Evolutionary conservation across 257 asterid species (phyloP), one percentile per base, ranked within the genome.

Genomic region (Rehmannia glutinosa): DNA sequence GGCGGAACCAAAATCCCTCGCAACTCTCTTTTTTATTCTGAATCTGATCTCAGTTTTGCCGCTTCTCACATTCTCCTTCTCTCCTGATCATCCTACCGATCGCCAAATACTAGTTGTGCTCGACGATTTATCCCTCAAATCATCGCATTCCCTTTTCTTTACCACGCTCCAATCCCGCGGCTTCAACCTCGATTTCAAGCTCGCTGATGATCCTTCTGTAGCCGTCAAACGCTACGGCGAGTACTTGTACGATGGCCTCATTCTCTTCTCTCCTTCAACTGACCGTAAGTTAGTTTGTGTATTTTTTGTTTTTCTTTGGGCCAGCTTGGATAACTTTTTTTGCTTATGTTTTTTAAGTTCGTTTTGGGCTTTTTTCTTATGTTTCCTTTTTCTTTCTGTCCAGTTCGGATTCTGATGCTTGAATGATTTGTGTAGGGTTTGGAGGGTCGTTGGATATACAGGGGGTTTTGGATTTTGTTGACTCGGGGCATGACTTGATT

Each of bases 401-500:
- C 58, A n/a, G n/a, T n/a, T n/a, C 5, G 42, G 11, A 41, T 13
- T 63, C 52, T 78, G 75, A 70, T 27, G 13, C 36, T n/a, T 45
- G 73, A 36, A 25, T 30, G 46, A 45, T 68, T 21, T 62, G 49
- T 69, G 20, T 49, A 87, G 97, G 87, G 71, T 78, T 87, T 68
- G 95, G 97, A 56, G 97, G 97, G 57, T 78, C 92, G 23, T 82
- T 89, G 86, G 91, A 85, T 75, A 62, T 82, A 78, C 85, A 85
- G 73, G 91, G 85, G 38, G 80, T 89, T 61, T 56, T 89, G 82
- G 89, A 85, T 64, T 89, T 89, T 64, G 89, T 87, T 78, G 95
- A 89, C 79, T 87, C 97, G 0, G 97, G 97, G 10, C 91, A 75
- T 78, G 97, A 89, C 74, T 73, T 87, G 86, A 82, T 89, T 72